Conservation (phyloP, 2,329 filamentous ascomycete genomes). For the Raffaelea arxii region DNA sequence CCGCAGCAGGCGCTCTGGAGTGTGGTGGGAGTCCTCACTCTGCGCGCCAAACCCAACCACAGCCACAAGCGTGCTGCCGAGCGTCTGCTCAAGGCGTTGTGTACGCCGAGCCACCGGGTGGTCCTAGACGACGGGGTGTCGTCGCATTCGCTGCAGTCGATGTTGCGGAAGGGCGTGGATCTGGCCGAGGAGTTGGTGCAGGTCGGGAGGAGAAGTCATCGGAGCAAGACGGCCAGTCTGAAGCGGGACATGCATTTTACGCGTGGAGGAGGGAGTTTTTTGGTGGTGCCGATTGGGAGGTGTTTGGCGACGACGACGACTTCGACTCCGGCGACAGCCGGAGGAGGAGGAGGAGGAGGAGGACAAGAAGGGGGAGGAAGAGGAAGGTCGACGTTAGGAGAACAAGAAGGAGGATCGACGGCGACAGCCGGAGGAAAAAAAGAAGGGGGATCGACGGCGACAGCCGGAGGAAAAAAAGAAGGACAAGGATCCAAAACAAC, state of each 20-base stretch:
- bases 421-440: not conserved
- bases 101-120: not conserved
- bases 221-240: constrained; percentile 61
- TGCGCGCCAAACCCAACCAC: constrained; percentile 6
- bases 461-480: constrained; percentile 23
- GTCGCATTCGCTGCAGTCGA: constrained; percentile 1
- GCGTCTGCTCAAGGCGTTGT: constrained; percentile 33
- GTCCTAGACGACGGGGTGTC: not conserved
- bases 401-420: not conserved
- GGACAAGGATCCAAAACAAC: constrained; percentile 52
- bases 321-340: constrained; percentile 35
- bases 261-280: constrained; percentile 70
- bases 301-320: constrained; percentile 73
- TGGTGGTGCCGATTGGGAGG: constrained; percentile 83
- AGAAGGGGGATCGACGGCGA: constrained; percentile 46
- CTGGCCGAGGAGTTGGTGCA: constrained; percentile 41
- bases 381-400: not conserved
- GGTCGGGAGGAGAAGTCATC: constrained; percentile 52
- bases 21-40: constrained; percentile 73
- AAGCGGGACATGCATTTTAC: constrained; percentile 73
- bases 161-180: constrained; percentile 31
- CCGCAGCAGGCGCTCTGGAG: constrained; percentile 90
- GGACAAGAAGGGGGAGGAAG: not conserved
- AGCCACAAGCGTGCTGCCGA: constrained; percentile 57
- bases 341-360: not conserved